phyloP scores from a whole-genome alignment of 441 rosid genomes.

The Gossypium davidsonii region DNA sequence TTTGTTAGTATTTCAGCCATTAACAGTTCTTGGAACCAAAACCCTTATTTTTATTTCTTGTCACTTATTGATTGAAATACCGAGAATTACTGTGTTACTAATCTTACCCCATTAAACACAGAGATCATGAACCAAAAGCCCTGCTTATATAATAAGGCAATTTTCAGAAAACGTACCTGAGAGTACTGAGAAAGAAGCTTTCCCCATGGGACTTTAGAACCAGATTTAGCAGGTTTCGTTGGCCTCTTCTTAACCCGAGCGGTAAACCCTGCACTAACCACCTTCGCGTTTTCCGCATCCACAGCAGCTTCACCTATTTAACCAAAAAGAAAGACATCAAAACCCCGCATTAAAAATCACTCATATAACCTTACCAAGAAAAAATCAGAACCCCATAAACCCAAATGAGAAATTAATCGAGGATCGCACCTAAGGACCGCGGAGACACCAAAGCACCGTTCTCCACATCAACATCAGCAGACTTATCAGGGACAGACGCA shows the following conservation, averaged over 20 bases:
- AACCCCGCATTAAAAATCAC: slow-evolving; percentile 6
- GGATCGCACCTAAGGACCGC: slow-evolving; percentile 50
- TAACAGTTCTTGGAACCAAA: neutral
- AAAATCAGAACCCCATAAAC: neutral
- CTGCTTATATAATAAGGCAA: neutral
- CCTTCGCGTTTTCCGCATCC: slow-evolving; percentile 52
- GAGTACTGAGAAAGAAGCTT: slow-evolving; percentile 83
- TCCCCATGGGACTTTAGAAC: slow-evolving; percentile 70
- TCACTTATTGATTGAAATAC: neutral
- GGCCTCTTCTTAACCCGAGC: slow-evolving; percentile 47
- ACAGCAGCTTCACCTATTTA: slow-evolving; percentile 40
- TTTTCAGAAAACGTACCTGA: slow-evolving; percentile 39
- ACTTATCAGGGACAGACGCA: slow-evolving; percentile 37
- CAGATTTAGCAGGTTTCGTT: slow-evolving; percentile 34
- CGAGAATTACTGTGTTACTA: neutral
- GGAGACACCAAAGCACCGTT: slow-evolving; percentile 47
- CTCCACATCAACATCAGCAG: slow-evolving; percentile 37
- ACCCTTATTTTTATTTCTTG: neutral
- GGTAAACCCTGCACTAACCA: slow-evolving; percentile 18
- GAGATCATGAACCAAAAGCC: slow-evolving; percentile 8
- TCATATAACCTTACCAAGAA: slow-evolving; percentile 4
- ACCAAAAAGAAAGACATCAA: slow-evolving; percentile 5
- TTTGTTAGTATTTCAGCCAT: neutral
- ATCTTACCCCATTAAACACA: neutral
- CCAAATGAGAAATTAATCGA: neutral